phyloP scores from a whole-genome alignment of 2,329 filamentous ascomycete species.

The Hymenoscyphus fructigenus region DNA sequence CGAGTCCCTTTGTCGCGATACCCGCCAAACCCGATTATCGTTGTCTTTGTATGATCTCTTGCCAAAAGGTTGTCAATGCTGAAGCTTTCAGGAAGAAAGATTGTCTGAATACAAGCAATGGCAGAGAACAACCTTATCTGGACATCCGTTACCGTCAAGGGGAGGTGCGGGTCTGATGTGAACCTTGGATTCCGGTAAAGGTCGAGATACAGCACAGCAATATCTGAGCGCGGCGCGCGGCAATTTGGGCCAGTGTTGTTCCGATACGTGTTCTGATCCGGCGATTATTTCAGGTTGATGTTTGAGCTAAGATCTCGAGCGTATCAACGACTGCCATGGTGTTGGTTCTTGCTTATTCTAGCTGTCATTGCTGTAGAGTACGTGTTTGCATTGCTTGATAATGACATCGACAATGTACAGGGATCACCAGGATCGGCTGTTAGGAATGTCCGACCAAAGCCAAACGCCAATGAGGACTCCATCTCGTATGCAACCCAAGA shows the following conservation, averaged over 20 bases:
- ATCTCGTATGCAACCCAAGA: not conserved
- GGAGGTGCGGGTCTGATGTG: not conserved
- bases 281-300: not conserved
- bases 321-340: not conserved
- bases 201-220: not conserved
- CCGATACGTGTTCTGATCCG: not conserved
- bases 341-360: not conserved
- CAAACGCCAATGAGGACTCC: not conserved
- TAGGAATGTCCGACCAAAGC: not conserved
- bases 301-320: not conserved
- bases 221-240: not conserved
- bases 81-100: not conserved
- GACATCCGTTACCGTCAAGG: not conserved
- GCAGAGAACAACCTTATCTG: not conserved
- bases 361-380: not conserved
- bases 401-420: constrained; percentile 3
- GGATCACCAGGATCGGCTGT: not conserved
- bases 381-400: not conserved
- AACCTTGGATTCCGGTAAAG: not conserved
- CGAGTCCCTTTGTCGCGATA: not conserved
- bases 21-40: not conserved
- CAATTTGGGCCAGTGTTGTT: not conserved
- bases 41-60: not conserved
- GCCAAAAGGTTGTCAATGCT: not conserved
- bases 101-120: not conserved